phyloP scores from a whole-genome alignment of 2,329 filamentous ascomycete genomes.

The Claviceps maximensis region DNA sequence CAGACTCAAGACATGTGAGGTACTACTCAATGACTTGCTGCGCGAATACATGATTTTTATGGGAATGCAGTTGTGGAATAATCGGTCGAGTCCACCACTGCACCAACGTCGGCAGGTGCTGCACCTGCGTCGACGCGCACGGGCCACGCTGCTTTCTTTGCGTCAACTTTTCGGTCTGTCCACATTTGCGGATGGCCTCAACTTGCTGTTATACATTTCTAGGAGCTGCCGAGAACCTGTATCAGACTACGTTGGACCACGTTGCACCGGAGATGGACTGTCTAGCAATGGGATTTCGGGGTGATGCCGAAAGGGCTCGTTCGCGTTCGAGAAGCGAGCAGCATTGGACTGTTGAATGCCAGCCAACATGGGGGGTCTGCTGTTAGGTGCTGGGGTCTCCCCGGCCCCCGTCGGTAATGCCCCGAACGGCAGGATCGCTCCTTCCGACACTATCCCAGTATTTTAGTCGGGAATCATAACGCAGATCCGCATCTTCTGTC shows the following conservation, averaged over 20 bases:
- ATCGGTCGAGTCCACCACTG: background rate
- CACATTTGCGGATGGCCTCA: background rate
- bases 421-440: background rate
- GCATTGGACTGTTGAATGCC: background rate
- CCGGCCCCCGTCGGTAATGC: background rate
- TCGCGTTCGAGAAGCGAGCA: background rate
- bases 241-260: background rate
- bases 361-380: background rate
- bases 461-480: background rate
- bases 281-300: background rate
- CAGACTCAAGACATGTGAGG: background rate
- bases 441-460: background rate
- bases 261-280: background rate
- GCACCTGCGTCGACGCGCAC: background rate
- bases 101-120: background rate
- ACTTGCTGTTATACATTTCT: background rate
- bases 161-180: too few relatives aligned
- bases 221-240: background rate
- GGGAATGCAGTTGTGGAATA: too few relatives aligned
- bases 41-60: too few relatives aligned
- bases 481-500: background rate
- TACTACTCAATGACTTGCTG: background rate
- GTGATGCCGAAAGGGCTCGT: background rate
- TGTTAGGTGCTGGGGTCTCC: background rate
- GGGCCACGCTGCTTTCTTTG: background rate